These are phyloP conservation scores for Chaetoscypha palmicola DNA, from an alignment of 2,329 filamentous ascomycete genomes.

Conservation along the genomic window DNA sequence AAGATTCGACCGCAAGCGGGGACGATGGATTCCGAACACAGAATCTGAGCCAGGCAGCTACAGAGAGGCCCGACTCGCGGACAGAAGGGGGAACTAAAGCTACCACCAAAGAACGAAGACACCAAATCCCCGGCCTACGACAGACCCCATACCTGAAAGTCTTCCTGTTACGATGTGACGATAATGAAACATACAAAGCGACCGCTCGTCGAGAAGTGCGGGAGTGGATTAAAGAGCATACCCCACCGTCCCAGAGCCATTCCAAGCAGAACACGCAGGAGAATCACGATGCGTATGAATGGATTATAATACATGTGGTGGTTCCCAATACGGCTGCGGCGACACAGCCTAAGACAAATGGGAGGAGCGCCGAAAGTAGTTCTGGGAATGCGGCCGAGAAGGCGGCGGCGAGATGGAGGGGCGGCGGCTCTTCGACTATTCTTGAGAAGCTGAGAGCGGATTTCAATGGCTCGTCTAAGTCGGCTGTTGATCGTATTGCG, in stretches of 20 bases:
- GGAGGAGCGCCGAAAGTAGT: conserved; percentile 40
- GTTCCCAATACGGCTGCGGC: conserved; percentile 77
- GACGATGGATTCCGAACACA: conserved; percentile 59
- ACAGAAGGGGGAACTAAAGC: conserved; percentile 19
- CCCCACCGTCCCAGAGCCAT: conserved; percentile 49
- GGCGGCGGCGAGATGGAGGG: conserved; percentile 66
- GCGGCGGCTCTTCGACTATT: conserved; percentile 70
- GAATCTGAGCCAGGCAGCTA: conserved; percentile 36
- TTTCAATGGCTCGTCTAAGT: conserved; percentile 73
- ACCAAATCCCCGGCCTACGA: conserved; percentile 90
- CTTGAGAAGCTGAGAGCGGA: conserved; percentile 85
- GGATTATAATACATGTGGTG: conserved; percentile 89
- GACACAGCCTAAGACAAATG: conserved; percentile 63
- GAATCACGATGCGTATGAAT: conserved; percentile 94
- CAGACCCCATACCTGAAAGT: conserved; percentile 92
- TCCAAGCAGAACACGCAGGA: conserved; percentile 61
- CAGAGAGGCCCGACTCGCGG: conserved; percentile 21
- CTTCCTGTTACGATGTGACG: conserved; percentile 84
- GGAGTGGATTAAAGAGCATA: conserved; percentile 84
- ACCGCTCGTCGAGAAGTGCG: conserved; percentile 70
- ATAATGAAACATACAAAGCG: conserved; percentile 88
- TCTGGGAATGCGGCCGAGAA: conserved; percentile 58
- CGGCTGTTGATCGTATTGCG: conserved; percentile 66
- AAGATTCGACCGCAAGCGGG: conserved; percentile 31
- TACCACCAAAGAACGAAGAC: conserved; percentile 56